Base-by-base conservation (phyloP, 208 protist genomes). In the Acanthamoeba lenticulata region DNA sequence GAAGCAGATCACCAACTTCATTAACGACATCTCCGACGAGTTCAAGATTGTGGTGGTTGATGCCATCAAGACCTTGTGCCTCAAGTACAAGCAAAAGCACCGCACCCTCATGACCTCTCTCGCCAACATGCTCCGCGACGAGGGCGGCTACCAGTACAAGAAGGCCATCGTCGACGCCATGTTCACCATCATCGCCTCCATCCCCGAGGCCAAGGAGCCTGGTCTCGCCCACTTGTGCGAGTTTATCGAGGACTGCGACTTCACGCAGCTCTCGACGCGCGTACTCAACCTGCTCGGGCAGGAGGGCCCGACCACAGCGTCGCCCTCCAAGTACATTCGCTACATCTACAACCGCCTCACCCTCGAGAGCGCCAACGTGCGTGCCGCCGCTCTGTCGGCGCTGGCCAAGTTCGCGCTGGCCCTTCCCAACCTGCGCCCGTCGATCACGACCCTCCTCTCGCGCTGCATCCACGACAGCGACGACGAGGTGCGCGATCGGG, bases 241-340 rank as follows among this genome's bases (percentile, higher is more conserved):
- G 97, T 99, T 99, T 95, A 99, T 99, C 94, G 99, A 99, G 72
- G 99, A 99, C 97, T 99, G 99, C 96, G 99, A 99, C 95, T 99
- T 98, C 96, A 96, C 98, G 13, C 90, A 97, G 67, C 98, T 99
- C 55, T 98, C 98, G 27, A 98, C 98, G 88, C 96, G 98, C 36
- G 98, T 99, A 52, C 97, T 99, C 40, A 97, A 98, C 95, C 96
- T 99, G 91, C 96, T 99, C 17, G 99, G 98, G 24, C 96, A 98
- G 93, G 98, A 99, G 94, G 99, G 99, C n/a, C 99, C 99, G 17
- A 96, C 95, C 62, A 97, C 96, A 49, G 79, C 94, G 15, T 97
- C 97, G 81, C 98, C 99, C 57, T 97, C 97, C 60, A 97, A 96
- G 88, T 99, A 98, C 74, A 98, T 98, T 89, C 94, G 99, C 77